phyloP scores from a whole-genome alignment of 2,329 filamentous ascomycete species.

The Lachnum nothofagi region DNA sequence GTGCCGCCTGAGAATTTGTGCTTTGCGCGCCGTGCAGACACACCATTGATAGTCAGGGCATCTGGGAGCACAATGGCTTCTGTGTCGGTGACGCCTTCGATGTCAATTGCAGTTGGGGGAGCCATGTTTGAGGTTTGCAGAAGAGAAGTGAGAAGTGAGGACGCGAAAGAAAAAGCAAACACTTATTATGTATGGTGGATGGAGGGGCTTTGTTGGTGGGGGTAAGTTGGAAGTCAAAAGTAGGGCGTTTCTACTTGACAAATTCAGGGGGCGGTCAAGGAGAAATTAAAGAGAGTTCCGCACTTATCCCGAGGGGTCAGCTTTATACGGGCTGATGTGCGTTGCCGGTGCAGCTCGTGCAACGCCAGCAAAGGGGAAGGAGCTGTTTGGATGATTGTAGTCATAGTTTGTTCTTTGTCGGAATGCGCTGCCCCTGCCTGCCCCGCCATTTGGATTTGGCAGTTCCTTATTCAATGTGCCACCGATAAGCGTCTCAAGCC shows the following conservation, averaged over 20 bases:
- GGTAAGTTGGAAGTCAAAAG: not conserved
- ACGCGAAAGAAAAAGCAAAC: not conserved
- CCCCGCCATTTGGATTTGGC: no score
- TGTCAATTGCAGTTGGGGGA: slow-evolving; percentile 40
- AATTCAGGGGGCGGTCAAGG: not conserved
- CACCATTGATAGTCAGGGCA: slow-evolving; percentile 58
- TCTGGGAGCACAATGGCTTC: slow-evolving; percentile 25
- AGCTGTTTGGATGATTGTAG: not conserved
- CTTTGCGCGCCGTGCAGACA: slow-evolving; percentile 63
- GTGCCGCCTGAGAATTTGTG: slow-evolving; percentile 67
- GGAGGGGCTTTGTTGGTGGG: not conserved
- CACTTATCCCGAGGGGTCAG: not conserved
- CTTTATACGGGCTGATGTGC: not conserved
- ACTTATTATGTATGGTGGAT: not conserved
- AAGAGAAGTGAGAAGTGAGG: slow-evolving; percentile 5
- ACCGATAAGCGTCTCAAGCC: not conserved
- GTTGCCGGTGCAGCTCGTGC: not conserved
- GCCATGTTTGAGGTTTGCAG: slow-evolving; percentile 21
- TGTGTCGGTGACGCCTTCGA: slow-evolving; percentile 42
- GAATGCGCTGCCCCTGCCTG: not conserved
- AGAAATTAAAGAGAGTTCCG: not conserved
- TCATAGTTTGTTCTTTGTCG: slow-evolving; percentile 2
- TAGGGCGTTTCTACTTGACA: not conserved
- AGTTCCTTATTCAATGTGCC: not conserved
- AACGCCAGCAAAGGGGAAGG: not conserved